Percentiles rank a stretch among this genome's conserved stretches.
Evolutionary conservation across 2,329 filamentous ascomycete species (phyloP).

Genomic region (Aspergillus alliaceus): DNA sequence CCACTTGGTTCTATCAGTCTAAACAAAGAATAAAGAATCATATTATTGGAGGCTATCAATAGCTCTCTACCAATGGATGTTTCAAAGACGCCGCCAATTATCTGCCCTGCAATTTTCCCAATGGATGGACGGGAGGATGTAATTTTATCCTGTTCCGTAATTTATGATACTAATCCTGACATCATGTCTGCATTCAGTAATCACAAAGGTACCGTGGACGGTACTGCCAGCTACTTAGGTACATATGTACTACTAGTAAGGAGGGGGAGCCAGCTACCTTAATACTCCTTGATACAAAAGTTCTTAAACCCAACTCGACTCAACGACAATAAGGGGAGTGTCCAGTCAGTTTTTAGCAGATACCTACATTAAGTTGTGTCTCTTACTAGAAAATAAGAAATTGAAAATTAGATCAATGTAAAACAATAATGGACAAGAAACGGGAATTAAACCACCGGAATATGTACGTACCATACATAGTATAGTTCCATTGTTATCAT

Average conservation of each 20-base stretch:
- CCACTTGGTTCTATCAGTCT: neutral
- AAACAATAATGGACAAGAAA: neutral
- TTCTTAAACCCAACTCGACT: neutral
- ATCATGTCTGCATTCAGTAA: neutral
- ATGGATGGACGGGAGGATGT: neutral
- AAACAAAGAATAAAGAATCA: neutral
- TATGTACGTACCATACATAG: no score
- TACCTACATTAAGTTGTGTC: no score
- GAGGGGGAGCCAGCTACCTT: neutral
- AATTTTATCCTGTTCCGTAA: neutral
- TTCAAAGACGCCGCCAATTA: neutral
- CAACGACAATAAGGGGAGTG: neutral
- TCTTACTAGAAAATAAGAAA: no score
- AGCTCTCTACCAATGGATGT: neutral
- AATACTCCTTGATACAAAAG: neutral
- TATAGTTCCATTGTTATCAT: neutral
- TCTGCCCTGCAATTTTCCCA: neutral
- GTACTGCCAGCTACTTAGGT: no score
- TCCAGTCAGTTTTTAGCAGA: no score
- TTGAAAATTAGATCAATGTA: no score
- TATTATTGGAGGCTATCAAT: neutral
- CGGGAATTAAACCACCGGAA: neutral
- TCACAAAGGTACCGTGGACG: no score
- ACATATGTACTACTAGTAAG: no score
- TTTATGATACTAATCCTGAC: neutral